Evolutionary conservation across 2,329 filamentous ascomycete genomes (phyloP).

Genomic region (Trichoderma brevicompactum): DNA sequence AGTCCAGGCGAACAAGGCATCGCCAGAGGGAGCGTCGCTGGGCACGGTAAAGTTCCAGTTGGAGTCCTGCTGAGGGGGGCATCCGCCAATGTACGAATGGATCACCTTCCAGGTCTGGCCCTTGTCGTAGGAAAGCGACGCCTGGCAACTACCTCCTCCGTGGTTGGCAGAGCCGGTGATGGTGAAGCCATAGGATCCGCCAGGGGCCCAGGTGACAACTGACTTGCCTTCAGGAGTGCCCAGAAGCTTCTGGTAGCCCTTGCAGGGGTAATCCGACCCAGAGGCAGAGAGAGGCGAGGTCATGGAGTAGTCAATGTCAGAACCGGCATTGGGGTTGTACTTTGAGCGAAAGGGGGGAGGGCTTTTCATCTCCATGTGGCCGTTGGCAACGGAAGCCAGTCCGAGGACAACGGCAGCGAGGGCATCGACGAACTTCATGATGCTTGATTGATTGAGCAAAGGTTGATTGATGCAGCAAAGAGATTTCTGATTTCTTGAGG

Average conservation of each 20-base stretch:
- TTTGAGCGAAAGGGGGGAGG: conserved; percentile 60
- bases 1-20: conserved; percentile 74
- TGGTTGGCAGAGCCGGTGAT: conserved; percentile 67
- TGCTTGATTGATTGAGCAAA: conserved; percentile 32
- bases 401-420: conserved; percentile 49
- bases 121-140: conserved; percentile 73
- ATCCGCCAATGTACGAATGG: conserved; percentile 60
- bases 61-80: conserved; percentile 50
- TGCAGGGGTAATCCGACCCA: conserved; percentile 76
- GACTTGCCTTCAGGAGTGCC: conserved; percentile 55
- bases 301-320: conserved; percentile 69
- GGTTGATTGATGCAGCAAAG: background rate
- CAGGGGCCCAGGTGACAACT: conserved; percentile 65
- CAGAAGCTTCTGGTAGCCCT: conserved; percentile 60
- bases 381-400: conserved; percentile 50
- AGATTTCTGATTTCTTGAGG: no score
- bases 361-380: conserved; percentile 61
- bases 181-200: conserved; percentile 65
- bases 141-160: conserved; percentile 75
- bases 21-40: conserved; percentile 60
- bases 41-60: conserved; percentile 71
- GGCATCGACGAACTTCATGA: conserved; percentile 49
- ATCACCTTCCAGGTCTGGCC: conserved; percentile 72
- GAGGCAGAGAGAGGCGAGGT: conserved; percentile 65
- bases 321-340: conserved; percentile 52